phyloP scores from a whole-genome alignment of 495 filamentous ascomycete genomes.

The Lentithecium fluviatile region DNA sequence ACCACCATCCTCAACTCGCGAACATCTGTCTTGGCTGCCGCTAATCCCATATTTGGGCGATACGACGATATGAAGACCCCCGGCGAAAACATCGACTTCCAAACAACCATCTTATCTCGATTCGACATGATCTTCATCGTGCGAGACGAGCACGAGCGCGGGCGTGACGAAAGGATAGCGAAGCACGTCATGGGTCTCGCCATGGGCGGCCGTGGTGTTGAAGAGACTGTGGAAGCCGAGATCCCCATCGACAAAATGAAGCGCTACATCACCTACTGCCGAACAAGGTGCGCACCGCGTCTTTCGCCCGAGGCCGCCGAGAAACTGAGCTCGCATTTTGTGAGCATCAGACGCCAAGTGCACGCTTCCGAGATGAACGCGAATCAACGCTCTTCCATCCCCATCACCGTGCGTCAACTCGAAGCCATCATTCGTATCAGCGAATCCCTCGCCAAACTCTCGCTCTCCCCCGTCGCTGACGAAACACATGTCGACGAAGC shows the following conservation, averaged over 20 bases:
- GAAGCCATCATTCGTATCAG: conserved; percentile 97
- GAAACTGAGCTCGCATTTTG: conserved; percentile 96
- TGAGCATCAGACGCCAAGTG: conserved; percentile 91
- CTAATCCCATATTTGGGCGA: conserved; percentile 95
- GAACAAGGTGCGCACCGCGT: conserved; percentile 87
- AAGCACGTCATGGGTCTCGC: conserved; percentile 97
- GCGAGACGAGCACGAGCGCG: conserved; percentile 87
- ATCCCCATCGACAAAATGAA: conserved; percentile 96
- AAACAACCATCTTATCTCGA: conserved; percentile 95
- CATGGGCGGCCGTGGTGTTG: conserved; percentile 83
- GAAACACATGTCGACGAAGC: conserved; percentile 96
- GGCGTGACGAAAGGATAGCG: conserved; percentile 88
- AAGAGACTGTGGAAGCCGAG: conserved; percentile 80
- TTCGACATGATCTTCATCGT: conserved; percentile 99
- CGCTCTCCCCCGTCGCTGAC: conserved; percentile 78
- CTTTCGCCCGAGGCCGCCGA: conserved; percentile 91
- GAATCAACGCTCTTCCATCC: conserved; percentile 85
- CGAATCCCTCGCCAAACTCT: conserved; percentile 89
- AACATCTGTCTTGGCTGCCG: conserved; percentile 92
- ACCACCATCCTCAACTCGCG: conserved; percentile 97
- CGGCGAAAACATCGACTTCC: conserved; percentile 99
- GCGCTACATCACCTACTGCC: conserved; percentile 96
- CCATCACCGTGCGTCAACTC: conserved; percentile 95
- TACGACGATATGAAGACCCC: conserved; percentile 98
- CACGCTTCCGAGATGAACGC: conserved; percentile 85